These are phyloP conservation scores for Aspergillus bridgeri DNA, from an alignment of 495 filamentous ascomycete genomes.

Conservation along the genomic window DNA sequence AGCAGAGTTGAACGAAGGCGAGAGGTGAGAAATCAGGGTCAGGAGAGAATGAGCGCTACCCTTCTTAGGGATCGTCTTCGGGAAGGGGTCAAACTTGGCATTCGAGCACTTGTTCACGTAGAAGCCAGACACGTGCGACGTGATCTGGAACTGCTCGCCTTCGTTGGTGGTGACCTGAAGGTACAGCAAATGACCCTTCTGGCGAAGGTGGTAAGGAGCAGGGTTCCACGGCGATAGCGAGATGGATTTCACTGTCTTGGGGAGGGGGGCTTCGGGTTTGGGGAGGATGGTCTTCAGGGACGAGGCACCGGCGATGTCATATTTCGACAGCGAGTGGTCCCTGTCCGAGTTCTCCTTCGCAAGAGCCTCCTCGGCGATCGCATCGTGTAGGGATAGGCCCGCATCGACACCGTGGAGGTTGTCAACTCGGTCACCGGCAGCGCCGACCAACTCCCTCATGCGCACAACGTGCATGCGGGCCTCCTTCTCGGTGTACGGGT, in stretches of 20 bases:
- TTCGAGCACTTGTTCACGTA: slow-evolving; percentile 92
- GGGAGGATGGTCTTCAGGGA: slow-evolving; percentile 70
- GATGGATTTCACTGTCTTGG: slow-evolving; percentile 87
- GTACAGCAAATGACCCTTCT: slow-evolving; percentile 92
- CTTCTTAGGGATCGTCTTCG: slow-evolving; percentile 64
- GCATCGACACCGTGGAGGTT: slow-evolving; percentile 81
- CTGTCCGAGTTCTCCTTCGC: slow-evolving; percentile 43
- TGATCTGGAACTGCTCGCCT: slow-evolving; percentile 89
- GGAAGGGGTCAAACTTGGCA: slow-evolving; percentile 86
- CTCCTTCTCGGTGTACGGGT: slow-evolving; percentile 98
- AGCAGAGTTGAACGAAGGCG: slow-evolving; percentile 71
- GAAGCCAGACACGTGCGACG: slow-evolving; percentile 89
- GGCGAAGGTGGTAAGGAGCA: slow-evolving; percentile 82
- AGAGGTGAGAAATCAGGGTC: slow-evolving; percentile 69
- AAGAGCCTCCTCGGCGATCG: slow-evolving; percentile 51
- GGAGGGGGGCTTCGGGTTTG: slow-evolving; percentile 55
- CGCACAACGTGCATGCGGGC: slow-evolving; percentile 90
- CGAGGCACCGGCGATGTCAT: slow-evolving; percentile 68
- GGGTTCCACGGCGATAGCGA: slow-evolving; percentile 94
- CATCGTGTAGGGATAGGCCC: slow-evolving; percentile 85
- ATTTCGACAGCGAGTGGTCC: slow-evolving; percentile 59
- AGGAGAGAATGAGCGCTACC: slow-evolving; percentile 81
- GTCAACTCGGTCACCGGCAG: slow-evolving; percentile 83
- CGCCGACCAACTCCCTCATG: slow-evolving; percentile 87
- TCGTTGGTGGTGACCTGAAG: slow-evolving; percentile 84